Base-by-base conservation (phyloP, 1,139 yeast species). In the Candida sp. region DNA sequence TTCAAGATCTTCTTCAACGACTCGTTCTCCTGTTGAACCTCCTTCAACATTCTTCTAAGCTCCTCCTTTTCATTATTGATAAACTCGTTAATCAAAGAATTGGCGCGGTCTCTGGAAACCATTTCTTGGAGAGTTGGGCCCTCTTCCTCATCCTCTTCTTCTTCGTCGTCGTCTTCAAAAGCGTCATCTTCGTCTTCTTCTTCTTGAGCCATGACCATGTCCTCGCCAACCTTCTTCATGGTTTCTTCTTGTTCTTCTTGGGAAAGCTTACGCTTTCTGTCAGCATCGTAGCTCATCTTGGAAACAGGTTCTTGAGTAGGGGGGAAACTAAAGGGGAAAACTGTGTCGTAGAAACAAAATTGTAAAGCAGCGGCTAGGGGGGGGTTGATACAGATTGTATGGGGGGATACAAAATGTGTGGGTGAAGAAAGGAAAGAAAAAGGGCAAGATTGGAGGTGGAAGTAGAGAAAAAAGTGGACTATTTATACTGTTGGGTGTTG, bases 271-370 rank as follows among this genome's bases (percentile, higher is more conserved):
- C 58, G 51, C 38, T 50, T 55, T 45, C 49, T 50, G 45, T 54
- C 57, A 45, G 45, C 49, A 47, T 54, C 50, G 46, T 52, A 50
- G 55, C 42, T 54, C 58, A 55, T 55, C 48, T 51, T 53, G 58
- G 54, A 54, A 47, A 54, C 23, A 43, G 17, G 12, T 26, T 12
- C 3, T 32, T 34, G 22, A 3, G 25, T 30, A 2, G 44, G 27
- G 31, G 17, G 31, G 11, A 3, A 11, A 7, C 27, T 7, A 23
- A 25, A 37, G 9, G 42, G 9, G 4, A 6, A 26, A 30, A 12
- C 5, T 30, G 9, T 28, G 25, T 42, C 12, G 25, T 30, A 22
- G 26, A 31, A 9, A 42, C 44, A 42, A 42, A 32, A 38, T 11
- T 38, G 30, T 38, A 7, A 38, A 5, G 26, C 4, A 22, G 31